Conservation (phyloP, 164 flowering plant species). For the Magnolia officinalis region DNA sequence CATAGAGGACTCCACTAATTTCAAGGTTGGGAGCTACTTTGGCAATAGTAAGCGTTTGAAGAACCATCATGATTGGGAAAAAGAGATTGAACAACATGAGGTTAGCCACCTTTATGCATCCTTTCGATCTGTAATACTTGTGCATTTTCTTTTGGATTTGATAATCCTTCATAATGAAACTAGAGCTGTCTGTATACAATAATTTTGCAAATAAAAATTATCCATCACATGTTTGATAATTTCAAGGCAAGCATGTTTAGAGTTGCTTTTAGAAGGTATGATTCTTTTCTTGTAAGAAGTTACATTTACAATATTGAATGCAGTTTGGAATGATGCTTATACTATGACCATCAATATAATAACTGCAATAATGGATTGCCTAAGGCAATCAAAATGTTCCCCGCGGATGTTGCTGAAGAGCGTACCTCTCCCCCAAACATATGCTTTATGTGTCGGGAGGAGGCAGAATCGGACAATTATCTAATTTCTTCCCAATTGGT, state of each 20-base stretch:
- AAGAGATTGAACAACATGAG: conserved; percentile 68
- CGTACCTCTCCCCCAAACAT: not conserved
- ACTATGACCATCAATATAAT: not conserved
- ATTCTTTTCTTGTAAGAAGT: not conserved
- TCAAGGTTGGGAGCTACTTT: conserved; percentile 62
- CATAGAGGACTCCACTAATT: conserved; percentile 59
- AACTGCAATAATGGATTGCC: not conserved
- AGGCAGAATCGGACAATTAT: not conserved
- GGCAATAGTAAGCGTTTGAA: conserved; percentile 48
- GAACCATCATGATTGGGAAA: conserved; percentile 65
- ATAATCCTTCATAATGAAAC: not conserved
- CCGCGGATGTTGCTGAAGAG: not conserved
- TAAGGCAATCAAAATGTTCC: not conserved
- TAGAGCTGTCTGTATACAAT: not conserved
- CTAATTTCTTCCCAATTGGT: not conserved
- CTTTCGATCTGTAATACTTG: not conserved
- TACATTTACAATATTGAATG: not conserved
- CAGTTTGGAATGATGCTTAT: not conserved
- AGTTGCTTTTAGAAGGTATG: not conserved
- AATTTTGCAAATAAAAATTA: not conserved
- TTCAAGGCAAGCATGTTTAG: not conserved
- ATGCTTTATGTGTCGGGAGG: not conserved
- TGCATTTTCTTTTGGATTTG: not conserved
- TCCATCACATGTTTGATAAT: not conserved
- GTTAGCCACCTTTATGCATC: conserved; percentile 31